Percentiles rank a stretch among this genome's conserved stretches.
These are phyloP conservation scores for Venturia effusa DNA, from an alignment of 2,329 filamentous ascomycete genomes.

Conservation along the genomic window DNA sequence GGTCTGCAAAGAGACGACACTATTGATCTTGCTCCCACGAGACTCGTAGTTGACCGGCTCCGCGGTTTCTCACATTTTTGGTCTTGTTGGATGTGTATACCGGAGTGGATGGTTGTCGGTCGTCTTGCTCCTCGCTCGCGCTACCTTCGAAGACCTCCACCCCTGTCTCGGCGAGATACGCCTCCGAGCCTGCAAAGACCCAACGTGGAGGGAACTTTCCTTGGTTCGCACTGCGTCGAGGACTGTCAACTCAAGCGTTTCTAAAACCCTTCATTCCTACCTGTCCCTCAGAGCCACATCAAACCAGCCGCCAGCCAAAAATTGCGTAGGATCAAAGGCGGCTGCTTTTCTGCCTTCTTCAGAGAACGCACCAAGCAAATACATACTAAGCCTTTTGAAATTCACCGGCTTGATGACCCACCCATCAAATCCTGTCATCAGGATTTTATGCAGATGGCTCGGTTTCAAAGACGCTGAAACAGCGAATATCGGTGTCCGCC, in stretches of 20 bases:
- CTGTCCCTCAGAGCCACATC: neutral
- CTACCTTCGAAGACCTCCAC: neutral
- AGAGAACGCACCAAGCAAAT: neutral
- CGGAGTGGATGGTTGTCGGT: neutral
- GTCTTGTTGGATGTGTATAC: neutral
- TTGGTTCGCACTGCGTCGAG: neutral
- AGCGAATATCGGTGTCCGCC: conserved; percentile 69
- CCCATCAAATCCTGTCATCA: conserved; percentile 72
- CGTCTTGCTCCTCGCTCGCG: neutral
- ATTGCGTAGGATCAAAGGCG: neutral
- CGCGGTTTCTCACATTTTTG: neutral
- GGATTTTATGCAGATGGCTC: conserved; percentile 54
- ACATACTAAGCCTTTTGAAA: neutral
- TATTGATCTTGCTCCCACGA: neutral
- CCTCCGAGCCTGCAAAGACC: neutral
- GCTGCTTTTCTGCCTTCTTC: neutral
- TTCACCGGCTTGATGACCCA: conserved; percentile 79
- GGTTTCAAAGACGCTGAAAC: conserved; percentile 76
- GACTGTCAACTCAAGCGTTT: neutral
- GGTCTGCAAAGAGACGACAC: neutral
- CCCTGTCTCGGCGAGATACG: neutral
- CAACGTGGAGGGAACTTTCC: neutral
- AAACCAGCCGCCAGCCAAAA: conserved; percentile 3
- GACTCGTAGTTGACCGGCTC: neutral
- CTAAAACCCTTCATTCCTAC: neutral